A percentile compares a stretch with the other conserved stretches of the same genome.
These are phyloP conservation scores for Coemansia sp. DNA, from an alignment of 192 early-diverging fungal species.

Conservation along the genomic window DNA sequence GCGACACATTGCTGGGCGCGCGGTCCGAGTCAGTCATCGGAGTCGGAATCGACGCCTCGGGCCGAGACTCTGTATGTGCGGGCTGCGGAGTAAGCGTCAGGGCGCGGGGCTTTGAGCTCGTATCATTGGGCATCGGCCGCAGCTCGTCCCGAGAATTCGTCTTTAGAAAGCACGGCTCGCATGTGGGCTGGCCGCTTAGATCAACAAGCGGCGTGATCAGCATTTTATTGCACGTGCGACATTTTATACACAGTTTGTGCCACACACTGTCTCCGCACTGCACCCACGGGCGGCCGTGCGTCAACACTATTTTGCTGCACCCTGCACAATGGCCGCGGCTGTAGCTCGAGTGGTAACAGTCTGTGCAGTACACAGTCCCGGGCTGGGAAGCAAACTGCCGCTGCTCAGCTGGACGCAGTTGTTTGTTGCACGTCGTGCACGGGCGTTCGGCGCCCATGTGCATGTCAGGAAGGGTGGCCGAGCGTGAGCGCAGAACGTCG, in stretches of 20 bases:
- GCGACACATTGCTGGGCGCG: conserved; percentile 16
- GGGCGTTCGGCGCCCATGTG: conserved; percentile 11
- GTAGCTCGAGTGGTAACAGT: conserved; percentile 56
- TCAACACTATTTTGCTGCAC: conserved; percentile 52
- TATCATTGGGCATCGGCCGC: conserved; percentile 19
- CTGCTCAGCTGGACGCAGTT: conserved; percentile 41
- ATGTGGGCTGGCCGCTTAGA: conserved; percentile 36
- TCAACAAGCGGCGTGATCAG: conserved; percentile 48
- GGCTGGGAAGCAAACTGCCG: conserved; percentile 53
- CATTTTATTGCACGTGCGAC: conserved; percentile 36
- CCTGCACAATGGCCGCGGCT: conserved; percentile 51
- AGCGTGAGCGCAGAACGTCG: conserved; percentile 31
- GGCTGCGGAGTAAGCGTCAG: not conserved
- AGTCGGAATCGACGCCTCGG: conserved; percentile 38
- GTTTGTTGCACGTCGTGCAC: conserved; percentile 36
- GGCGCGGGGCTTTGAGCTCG: conserved; percentile 6
- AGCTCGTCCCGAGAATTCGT: conserved; percentile 3
- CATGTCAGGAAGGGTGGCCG: conserved; percentile 43
- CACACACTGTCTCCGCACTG: conserved; percentile 50
- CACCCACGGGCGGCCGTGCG: conserved; percentile 54
- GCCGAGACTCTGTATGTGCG: no score
- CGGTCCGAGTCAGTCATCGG: conserved; percentile 43
- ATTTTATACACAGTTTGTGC: conserved; percentile 58
- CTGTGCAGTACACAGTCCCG: conserved; percentile 45
- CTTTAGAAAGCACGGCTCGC: conserved; percentile 51